phyloP scores from a whole-genome alignment of 176 grass and related monocot species.

The Zizania latifolia region DNA sequence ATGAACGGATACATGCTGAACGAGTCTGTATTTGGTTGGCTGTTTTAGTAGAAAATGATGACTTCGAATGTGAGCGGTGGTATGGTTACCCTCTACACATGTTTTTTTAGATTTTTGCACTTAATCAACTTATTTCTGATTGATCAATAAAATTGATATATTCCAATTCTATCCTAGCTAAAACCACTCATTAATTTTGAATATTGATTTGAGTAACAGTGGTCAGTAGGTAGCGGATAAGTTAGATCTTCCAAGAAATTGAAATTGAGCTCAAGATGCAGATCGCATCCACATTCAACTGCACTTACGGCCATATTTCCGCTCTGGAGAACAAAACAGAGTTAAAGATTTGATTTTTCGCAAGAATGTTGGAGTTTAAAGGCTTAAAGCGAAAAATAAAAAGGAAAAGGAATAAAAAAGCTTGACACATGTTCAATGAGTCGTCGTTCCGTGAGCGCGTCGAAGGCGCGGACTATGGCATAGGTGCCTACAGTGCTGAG shows the following conservation, averaged over 20 bases:
- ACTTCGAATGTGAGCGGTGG: too few species aligned
- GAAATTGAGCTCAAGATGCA: neutral
- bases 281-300: neutral
- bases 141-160: neutral
- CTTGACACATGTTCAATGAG: slow-evolving; percentile 65
- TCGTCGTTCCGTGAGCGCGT: slow-evolving; percentile 50
- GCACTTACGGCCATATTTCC: neutral
- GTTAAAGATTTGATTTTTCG: neutral
- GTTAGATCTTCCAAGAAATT: neutral
- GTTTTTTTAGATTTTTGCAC: too few species aligned
- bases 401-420: too few species aligned
- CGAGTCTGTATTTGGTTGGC: too few species aligned
- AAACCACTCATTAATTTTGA: neutral
- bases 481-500: slow-evolving; percentile 61
- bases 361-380: neutral
- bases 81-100: too few species aligned
- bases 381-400: neutral
- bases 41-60: too few species aligned
- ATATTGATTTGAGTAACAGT: neutral
- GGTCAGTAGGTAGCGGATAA: neutral
- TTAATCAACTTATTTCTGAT: too few species aligned
- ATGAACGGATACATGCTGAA: too few species aligned
- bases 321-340: neutral
- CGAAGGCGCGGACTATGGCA: slow-evolving; percentile 58
- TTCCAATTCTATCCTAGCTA: neutral